These are phyloP conservation scores for Inonotus hispidus DNA, from an alignment of 1,284 basidiomycete genomes.

Conservation along the genomic window DNA sequence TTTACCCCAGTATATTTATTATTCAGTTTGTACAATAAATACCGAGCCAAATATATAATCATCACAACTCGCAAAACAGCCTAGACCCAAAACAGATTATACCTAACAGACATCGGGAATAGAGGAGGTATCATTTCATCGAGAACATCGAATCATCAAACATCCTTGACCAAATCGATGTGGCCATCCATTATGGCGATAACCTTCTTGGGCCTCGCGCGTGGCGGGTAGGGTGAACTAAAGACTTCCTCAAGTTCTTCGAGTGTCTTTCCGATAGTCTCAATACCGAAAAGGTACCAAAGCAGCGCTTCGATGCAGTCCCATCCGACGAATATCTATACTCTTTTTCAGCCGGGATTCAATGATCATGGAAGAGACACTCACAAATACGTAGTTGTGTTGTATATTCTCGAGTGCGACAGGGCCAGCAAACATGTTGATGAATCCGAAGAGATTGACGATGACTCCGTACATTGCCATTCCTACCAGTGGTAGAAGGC, in stretches of 20 bases:
- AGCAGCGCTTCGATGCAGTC: conserved; percentile 29
- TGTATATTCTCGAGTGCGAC: conserved; percentile 44
- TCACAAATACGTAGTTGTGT: conserved; percentile 25
- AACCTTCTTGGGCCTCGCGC: conserved; percentile 27
- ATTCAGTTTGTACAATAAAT: too few species aligned
- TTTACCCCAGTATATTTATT: too few species aligned
- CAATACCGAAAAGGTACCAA: conserved; percentile 32
- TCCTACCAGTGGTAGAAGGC: not conserved
- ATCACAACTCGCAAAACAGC: too few species aligned
- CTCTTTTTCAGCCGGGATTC: conserved; percentile 18
- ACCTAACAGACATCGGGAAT: too few species aligned
- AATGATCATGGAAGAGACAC: not conserved
- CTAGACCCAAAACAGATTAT: too few species aligned
- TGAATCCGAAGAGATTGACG: conserved; percentile 44
- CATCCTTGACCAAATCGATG: conserved; percentile 12
- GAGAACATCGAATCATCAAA: not conserved
- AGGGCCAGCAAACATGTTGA: conserved; percentile 45
- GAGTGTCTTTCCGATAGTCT: conserved; percentile 29
- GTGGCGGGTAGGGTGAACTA: conserved; percentile 30
- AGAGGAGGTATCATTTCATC: not conserved
- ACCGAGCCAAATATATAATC: too few species aligned
- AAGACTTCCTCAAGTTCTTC: conserved; percentile 35
- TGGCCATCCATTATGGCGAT: conserved; percentile 21
- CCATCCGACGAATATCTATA: conserved; percentile 30
- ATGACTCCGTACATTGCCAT: conserved; percentile 31